A percentile compares a stretch with the other conserved stretches of the same genome.
Conservation (phyloP, 225 moss, liverwort and hornwort genomes). For the Marchantia paleacea region DNA sequence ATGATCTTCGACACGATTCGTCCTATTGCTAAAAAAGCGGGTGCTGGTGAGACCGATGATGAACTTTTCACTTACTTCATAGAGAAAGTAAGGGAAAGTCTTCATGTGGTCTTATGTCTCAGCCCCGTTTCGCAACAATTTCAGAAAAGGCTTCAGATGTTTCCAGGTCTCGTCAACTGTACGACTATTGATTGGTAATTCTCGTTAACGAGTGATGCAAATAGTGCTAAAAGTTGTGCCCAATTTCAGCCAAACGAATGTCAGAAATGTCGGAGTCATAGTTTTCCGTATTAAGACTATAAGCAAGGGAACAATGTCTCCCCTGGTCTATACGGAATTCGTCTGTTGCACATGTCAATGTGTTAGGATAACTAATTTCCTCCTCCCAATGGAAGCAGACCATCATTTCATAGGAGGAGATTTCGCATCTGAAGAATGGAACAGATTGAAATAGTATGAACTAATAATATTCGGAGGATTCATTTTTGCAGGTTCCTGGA, state of each 20-base stretch:
- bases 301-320: too few relatives aligned
- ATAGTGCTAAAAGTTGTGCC: too few relatives aligned
- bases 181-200: slow-evolving; percentile 75
- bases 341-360: too few relatives aligned
- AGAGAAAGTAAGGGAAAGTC: slow-evolving; percentile 61
- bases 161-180: slow-evolving; percentile 81
- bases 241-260: too few relatives aligned
- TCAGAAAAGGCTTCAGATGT: slow-evolving; percentile 68
- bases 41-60: slow-evolving; percentile 71
- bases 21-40: slow-evolving; percentile 58
- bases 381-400: too few relatives aligned
- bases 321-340: too few relatives aligned
- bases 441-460: not conserved
- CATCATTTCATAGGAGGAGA: not conserved
- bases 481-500: slow-evolving; percentile 58
- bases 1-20: slow-evolving; percentile 64
- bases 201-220: not conserved
- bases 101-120: slow-evolving; percentile 72
- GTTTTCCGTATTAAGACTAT: too few relatives aligned
- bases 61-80: slow-evolving; percentile 56
- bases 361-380: too few relatives aligned
- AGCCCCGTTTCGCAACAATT: slow-evolving; percentile 70
- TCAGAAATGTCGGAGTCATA: too few relatives aligned
- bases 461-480: not conserved
- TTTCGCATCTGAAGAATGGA: not conserved